Evolutionary conservation across 2,329 filamentous ascomycete species (phyloP).

Genomic region (Dichotomopilus funicola): DNA sequence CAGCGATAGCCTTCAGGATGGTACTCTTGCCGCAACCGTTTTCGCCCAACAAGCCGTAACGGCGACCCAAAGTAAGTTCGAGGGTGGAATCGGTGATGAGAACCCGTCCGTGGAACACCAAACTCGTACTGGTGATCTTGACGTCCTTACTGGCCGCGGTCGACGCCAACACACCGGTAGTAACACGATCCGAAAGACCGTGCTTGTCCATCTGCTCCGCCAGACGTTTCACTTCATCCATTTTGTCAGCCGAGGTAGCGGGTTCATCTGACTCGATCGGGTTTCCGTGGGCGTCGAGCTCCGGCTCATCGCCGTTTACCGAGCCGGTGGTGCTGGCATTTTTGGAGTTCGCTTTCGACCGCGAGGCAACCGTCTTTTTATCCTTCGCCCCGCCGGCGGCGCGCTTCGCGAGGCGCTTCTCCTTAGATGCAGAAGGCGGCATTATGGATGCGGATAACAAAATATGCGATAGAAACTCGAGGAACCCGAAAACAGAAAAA

Average conservation of each 20-base stretch:
- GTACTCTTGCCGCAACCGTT: slow-evolving; percentile 99
- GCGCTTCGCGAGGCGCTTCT: slow-evolving; percentile 66
- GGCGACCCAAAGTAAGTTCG: slow-evolving; percentile 85
- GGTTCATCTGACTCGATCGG: slow-evolving; percentile 53
- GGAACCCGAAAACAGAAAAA: neutral
- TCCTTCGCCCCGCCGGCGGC: slow-evolving; percentile 50
- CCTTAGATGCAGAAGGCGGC: slow-evolving; percentile 60
- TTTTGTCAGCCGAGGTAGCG: slow-evolving; percentile 64
- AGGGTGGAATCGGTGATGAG: slow-evolving; percentile 90
- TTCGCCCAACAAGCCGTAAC: slow-evolving; percentile 93
- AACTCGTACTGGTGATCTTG: slow-evolving; percentile 87
- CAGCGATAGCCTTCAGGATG: slow-evolving; percentile 88
- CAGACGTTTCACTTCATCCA: slow-evolving; percentile 78
- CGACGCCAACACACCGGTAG: slow-evolving; percentile 90
- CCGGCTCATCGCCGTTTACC: slow-evolving; percentile 61
- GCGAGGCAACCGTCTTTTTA: slow-evolving; percentile 65
- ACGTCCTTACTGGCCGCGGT: slow-evolving; percentile 81
- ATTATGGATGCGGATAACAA: slow-evolving; percentile 37
- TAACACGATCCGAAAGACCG: slow-evolving; percentile 94
- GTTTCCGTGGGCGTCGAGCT: slow-evolving; percentile 59
- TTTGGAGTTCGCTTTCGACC: slow-evolving; percentile 62
- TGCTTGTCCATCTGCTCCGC: slow-evolving; percentile 92
- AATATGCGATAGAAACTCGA: neutral
- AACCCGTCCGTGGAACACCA: slow-evolving; percentile 97
- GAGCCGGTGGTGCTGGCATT: slow-evolving; percentile 56